A percentile compares a stretch with the other conserved stretches of the same genome.
Evolutionary conservation across 169 alveolate species (phyloP).

Genomic region (Cyclospora cayetanensis): DNA sequence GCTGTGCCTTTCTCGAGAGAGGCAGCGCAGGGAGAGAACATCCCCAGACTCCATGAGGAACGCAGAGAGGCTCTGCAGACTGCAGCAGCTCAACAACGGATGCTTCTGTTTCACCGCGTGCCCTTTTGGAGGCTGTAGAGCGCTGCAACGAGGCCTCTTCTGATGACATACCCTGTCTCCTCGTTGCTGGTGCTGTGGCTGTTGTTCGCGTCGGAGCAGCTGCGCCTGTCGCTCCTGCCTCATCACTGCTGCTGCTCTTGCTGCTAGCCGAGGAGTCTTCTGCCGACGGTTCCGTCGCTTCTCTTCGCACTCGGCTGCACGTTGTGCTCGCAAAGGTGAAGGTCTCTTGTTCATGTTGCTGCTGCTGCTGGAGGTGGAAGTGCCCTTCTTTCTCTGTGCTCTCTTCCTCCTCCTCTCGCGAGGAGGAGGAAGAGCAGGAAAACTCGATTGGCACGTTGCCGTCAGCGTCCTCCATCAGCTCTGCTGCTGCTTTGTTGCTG

Average conservation of each 20-base stretch:
- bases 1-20: background rate
- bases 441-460: background rate
- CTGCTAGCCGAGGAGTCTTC: background rate
- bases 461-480: background rate
- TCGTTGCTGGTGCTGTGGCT: background rate
- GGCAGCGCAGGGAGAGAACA: background rate
- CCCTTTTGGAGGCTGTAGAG: background rate
- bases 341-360: background rate
- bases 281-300: background rate
- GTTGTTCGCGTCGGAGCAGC: no score
- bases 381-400: background rate
- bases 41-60: background rate
- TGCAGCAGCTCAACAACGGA: background rate
- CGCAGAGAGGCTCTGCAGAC: conserved; percentile 17
- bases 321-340: no score
- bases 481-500: conserved; percentile 6
- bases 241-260: background rate
- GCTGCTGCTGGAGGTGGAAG: background rate
- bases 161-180: no score
- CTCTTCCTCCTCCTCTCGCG: no score
- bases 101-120: background rate
- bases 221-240: background rate
- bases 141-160: no score
- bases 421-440: background rate
- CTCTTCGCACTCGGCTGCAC: background rate